Conservation (phyloP, 176 grass and related monocot species). For the Hordeum marinum region DNA sequence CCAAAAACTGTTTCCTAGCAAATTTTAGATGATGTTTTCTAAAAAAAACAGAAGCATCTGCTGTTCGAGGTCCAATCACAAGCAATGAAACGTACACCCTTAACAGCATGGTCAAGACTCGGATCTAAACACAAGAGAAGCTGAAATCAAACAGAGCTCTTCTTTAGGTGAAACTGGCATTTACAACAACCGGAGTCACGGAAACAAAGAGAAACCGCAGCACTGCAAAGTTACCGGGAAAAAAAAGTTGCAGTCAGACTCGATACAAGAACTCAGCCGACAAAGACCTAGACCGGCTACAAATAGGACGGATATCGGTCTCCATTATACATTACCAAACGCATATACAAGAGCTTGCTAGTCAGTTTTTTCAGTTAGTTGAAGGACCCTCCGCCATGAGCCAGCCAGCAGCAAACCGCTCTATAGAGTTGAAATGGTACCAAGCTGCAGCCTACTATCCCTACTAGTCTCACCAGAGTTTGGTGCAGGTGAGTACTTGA, state of each 20-base stretch:
- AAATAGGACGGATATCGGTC: slow-evolving; percentile 13
- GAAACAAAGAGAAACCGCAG: background rate
- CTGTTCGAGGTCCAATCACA: background rate
- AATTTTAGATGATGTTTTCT: background rate
- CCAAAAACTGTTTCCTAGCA: too few species aligned
- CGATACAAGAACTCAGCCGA: slow-evolving; percentile 13
- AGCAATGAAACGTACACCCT: background rate
- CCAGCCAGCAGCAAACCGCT: slow-evolving; percentile 20
- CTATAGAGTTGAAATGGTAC: background rate
- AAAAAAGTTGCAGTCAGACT: background rate
- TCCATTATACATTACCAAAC: slow-evolving; percentile 35
- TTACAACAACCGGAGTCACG: background rate
- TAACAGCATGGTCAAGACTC: background rate
- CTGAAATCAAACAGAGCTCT: background rate
- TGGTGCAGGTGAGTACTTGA: slow-evolving; percentile 12
- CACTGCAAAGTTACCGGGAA: background rate
- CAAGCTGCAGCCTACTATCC: background rate
- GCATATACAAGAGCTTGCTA: slow-evolving; percentile 39
- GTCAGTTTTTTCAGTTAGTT: slow-evolving; percentile 27
- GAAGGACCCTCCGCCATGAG: background rate
- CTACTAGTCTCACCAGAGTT: background rate
- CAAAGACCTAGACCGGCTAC: background rate
- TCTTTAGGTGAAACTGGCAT: slow-evolving; percentile 29
- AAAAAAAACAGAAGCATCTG: background rate
- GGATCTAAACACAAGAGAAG: background rate